Base-by-base conservation (phyloP, 345 rosid species). In the Populus tremula region DNA sequence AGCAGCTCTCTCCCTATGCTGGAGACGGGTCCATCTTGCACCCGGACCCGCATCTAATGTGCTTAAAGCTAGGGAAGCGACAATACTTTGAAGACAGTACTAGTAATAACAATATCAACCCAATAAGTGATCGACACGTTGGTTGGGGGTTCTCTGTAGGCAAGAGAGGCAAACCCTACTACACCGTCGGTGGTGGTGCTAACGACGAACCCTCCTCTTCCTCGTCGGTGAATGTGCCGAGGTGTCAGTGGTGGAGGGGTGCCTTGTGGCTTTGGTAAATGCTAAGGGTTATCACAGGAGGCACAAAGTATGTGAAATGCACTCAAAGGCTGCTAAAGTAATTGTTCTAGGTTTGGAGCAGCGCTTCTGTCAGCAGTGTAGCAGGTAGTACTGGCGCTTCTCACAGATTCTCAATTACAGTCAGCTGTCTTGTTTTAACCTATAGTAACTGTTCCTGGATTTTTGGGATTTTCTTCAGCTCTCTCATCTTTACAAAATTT, bases 301-400 rank as follows among this genome's bases (percentile, higher is more conserved):
- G 81, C 98, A 93, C 78, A 91, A 89, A 80, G 93, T 93, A 62
- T 93, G 98, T 35, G 98, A 88, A 83, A 80, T 79, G 78, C 98
- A 93, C 82, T 86, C 98, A 0, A 91, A 93, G 80, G 88, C 90
- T 78, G 89, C 94, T 20, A 89, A 81, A 77, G 98, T 89, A 2
- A 53, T 79, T 67, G 97, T 93, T 66, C 69, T 76, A 27, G 98
- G 98, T 76, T 36, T 89, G 49, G 91, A 90, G 77, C 92, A 91
- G 77, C 87, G 98, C 5, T 93, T 93, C 79, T 93, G 98, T 77
- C 98, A 93, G 83, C 97, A 93, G 80, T 93, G 98, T 82, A 93
- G 98, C 86, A 86, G 97, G 98, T 90, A 82, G 80, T 17, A 33
- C 36, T 72, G 4, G 21, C 36, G 27, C 10, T 31, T 64, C 35